Conservation (phyloP, 148 eudicot genomes). For the Bassia scoparia region DNA sequence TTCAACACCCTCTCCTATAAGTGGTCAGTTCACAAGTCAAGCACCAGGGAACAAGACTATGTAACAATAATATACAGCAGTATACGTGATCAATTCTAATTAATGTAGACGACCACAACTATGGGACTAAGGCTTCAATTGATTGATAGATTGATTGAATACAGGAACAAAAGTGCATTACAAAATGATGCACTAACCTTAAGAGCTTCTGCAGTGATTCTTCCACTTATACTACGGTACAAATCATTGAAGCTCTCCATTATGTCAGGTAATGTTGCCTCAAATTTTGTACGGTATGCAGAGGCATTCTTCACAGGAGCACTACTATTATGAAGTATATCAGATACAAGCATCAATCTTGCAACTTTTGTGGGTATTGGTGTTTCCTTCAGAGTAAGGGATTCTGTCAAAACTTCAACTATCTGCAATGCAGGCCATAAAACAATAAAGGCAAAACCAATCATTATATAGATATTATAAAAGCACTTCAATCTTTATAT, state of each 20-base stretch:
- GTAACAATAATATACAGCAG: not conserved
- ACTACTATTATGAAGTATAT: constrained; percentile 94
- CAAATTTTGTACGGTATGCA: constrained; percentile 98
- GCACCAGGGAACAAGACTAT: not conserved
- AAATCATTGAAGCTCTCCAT: constrained; percentile 94
- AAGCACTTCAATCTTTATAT: not conserved
- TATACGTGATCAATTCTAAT: too few relatives aligned
- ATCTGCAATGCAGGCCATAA: constrained; percentile 42
- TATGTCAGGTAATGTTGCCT: constrained; percentile 78
- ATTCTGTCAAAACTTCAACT: constrained; percentile 94
- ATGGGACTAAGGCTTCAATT: too few relatives aligned
- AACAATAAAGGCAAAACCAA: constrained; percentile 1
- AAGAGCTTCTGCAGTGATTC: constrained; percentile 96
- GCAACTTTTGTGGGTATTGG: constrained; percentile 99
- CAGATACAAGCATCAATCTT: constrained; percentile 96
- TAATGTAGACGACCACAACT: too few relatives aligned
- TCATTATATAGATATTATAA: not conserved
- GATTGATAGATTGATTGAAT: too few relatives aligned
- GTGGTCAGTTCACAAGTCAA: not conserved
- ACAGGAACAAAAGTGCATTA: constrained; percentile 4
- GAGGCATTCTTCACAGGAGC: constrained; percentile 98
- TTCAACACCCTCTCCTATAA: constrained; percentile 88
- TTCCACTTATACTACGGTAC: constrained; percentile 81
- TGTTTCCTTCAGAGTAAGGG: constrained; percentile 93
- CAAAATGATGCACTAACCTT: constrained; percentile 47